phyloP scores from a whole-genome alignment of 164 flowering plant genomes.

The Kingdonia uniflora region DNA sequence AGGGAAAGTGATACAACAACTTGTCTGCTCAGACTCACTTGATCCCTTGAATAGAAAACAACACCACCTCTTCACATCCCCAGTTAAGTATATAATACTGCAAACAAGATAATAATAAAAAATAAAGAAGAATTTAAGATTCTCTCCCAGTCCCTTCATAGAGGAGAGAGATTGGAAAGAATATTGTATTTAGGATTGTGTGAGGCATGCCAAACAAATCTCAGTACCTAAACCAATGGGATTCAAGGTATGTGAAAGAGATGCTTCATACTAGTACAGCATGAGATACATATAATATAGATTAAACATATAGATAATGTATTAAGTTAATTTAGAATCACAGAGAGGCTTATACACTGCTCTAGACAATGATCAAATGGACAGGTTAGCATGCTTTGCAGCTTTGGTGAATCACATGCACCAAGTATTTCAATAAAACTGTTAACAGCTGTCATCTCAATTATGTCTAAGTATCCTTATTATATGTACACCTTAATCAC shows the following conservation, averaged over 20 bases:
- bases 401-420: constrained; percentile 17
- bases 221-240: constrained; percentile 21
- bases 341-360: constrained; percentile 10
- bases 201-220: constrained; percentile 30
- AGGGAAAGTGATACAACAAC: too few species aligned
- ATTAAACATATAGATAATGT: background rate
- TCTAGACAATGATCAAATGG: constrained; percentile 19
- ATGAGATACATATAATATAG: constrained; percentile 8
- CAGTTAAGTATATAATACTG: too few species aligned
- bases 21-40: too few species aligned
- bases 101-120: too few species aligned
- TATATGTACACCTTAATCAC: background rate
- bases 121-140: constrained; percentile 19
- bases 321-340: constrained; percentile 10
- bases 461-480: background rate
- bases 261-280: constrained; percentile 22
- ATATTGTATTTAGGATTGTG: constrained; percentile 12
- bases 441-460: constrained; percentile 12
- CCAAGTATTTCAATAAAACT: constrained; percentile 2
- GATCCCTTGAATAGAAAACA: too few species aligned
- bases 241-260: constrained; percentile 21
- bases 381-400: constrained; percentile 18
- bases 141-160: too few species aligned
- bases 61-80: too few species aligned
- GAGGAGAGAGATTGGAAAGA: constrained; percentile 7